phyloP scores from a whole-genome alignment of 805 yeast species.

The Candida anglica region DNA sequence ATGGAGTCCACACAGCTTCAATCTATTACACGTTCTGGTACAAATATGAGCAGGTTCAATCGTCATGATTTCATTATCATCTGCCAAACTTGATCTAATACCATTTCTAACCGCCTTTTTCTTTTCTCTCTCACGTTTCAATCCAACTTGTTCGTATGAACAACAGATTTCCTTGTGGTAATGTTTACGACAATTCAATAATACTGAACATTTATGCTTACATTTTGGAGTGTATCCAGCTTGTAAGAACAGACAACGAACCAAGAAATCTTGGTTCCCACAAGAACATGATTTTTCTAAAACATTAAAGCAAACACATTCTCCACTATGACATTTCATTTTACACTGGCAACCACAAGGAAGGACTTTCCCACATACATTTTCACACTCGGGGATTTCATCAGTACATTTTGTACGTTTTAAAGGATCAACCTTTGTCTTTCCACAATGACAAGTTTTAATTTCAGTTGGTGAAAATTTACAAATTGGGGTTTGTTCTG shows the following conservation, averaged over 20 bases:
- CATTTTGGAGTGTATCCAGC: constrained; percentile 58
- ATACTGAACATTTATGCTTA: constrained; percentile 65
- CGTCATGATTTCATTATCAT: constrained; percentile 46
- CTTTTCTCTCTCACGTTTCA: constrained; percentile 49
- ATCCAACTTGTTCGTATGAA: constrained; percentile 58
- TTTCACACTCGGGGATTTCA: constrained; percentile 72
- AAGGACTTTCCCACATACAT: constrained; percentile 57
- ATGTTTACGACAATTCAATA: constrained; percentile 78
- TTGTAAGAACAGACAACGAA: constrained; percentile 60
- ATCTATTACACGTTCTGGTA: constrained; percentile 57
- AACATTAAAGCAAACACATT: constrained; percentile 60
- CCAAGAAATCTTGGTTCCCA: constrained; percentile 48
- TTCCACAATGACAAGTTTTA: constrained; percentile 80
- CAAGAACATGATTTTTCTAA: constrained; percentile 61
- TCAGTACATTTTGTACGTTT: constrained; percentile 64
- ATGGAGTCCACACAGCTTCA: constrained; percentile 60
- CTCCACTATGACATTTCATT: constrained; percentile 72
- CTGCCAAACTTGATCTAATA: constrained; percentile 26
- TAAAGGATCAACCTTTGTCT: constrained; percentile 41
- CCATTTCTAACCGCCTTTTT: constrained; percentile 49
- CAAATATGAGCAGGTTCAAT: constrained; percentile 78
- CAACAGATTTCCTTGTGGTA: constrained; percentile 71
- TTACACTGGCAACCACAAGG: constrained; percentile 74
- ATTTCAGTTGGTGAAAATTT: constrained; percentile 57
- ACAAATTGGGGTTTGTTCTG: constrained; percentile 36